phyloP scores from a whole-genome alignment of 192 early-diverging fungal species.

The Coemansia sp. region DNA sequence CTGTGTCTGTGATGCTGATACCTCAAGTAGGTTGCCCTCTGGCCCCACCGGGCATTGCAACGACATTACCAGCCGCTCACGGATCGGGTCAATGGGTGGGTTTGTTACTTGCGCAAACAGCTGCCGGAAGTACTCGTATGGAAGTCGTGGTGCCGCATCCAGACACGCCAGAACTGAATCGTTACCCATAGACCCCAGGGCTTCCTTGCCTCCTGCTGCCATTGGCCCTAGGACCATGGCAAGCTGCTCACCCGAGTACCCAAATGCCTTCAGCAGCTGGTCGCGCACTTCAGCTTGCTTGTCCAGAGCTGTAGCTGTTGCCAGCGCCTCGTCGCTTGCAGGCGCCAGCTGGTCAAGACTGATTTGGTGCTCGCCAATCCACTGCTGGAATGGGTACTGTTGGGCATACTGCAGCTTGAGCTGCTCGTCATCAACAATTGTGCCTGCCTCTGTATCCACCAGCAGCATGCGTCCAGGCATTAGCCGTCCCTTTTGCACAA shows the following conservation, averaged over 20 bases:
- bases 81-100: conserved; percentile 98
- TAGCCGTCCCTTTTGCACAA: conserved; percentile 89
- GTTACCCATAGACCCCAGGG: conserved; percentile 98
- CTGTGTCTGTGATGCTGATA: conserved; percentile 72
- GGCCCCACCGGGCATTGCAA: conserved; percentile 92
- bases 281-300: conserved; percentile 64
- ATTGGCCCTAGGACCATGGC: conserved; percentile 88
- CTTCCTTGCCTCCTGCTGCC: conserved; percentile 89
- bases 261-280: conserved; percentile 80
- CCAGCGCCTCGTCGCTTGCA: conserved; percentile 13
- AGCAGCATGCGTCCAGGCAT: conserved; percentile 97
- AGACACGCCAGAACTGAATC: conserved; percentile 94
- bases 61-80: conserved; percentile 98
- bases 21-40: conserved; percentile 90
- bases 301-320: conserved; percentile 53
- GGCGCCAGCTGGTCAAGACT: conserved; percentile 60
- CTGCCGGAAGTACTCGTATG: conserved; percentile 97
- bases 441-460: conserved; percentile 89
- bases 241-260: conserved; percentile 91
- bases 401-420: conserved; percentile 75
- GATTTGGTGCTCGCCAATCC: conserved; percentile 84
- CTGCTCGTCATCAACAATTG: conserved; percentile 86
- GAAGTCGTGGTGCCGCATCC: conserved; percentile 77
- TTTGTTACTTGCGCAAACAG: conserved; percentile 98
- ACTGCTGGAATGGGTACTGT: conserved; percentile 73